Percentiles rank a stretch among this genome's conserved stretches.
Evolutionary conservation across 805 yeast species (phyloP).

Genomic region (Saturnispora galanensis): DNA sequence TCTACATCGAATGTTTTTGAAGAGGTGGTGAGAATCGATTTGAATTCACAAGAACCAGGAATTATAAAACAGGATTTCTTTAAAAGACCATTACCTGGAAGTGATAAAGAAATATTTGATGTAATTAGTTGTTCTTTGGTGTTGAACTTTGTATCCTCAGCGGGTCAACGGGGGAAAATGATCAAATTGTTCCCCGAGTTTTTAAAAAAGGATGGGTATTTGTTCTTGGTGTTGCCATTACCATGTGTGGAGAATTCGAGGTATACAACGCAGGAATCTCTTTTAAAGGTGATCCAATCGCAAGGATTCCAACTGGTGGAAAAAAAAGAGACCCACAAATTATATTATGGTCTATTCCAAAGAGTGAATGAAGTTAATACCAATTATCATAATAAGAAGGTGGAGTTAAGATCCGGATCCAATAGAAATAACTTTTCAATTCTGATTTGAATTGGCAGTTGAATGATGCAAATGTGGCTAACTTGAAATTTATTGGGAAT

Average conservation of each 20-base stretch:
- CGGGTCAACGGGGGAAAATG: conserved; percentile 70
- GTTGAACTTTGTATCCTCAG: conserved; percentile 75
- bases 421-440: conserved; percentile 65
- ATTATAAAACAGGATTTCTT: conserved; percentile 77
- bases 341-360: conserved; percentile 61
- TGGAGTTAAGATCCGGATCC: conserved; percentile 45
- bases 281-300: conserved; percentile 33
- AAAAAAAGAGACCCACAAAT: conserved; percentile 54
- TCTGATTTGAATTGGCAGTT: conserved; percentile 15
- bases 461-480: neutral
- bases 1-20: conserved; percentile 48
- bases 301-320: conserved; percentile 49
- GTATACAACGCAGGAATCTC: conserved; percentile 34
- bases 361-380: conserved; percentile 30
- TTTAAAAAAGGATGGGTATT: conserved; percentile 30
- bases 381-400: conserved; percentile 28
- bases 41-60: conserved; percentile 66
- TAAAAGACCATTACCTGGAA: conserved; percentile 53
- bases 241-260: conserved; percentile 83
- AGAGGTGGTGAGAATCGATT: conserved; percentile 56
- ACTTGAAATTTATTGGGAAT: too few species aligned
- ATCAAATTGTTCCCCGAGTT: conserved; percentile 48
- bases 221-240: conserved; percentile 78
- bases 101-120: conserved; percentile 40
- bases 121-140: conserved; percentile 79